Evolutionary conservation across 83 land plant genomes (phyloP).

Genomic region (Picea abies): DNA sequence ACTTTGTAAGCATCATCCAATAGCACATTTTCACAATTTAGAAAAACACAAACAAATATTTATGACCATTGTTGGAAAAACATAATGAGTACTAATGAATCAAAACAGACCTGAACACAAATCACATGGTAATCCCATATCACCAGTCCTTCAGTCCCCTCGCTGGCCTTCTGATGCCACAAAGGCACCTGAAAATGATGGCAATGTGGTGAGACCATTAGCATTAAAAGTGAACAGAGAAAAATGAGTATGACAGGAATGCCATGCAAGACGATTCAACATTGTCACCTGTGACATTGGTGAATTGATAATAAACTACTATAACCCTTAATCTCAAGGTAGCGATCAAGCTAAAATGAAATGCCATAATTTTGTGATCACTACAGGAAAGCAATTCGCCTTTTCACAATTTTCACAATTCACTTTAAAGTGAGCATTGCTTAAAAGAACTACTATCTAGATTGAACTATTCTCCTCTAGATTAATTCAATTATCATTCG

Average conservation of each 20-base stretch:
- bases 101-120: constrained; percentile 75
- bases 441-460: neutral
- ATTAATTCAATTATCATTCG: no score
- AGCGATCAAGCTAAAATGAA: neutral
- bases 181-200: constrained; percentile 66
- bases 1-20: neutral
- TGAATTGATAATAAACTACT: no score
- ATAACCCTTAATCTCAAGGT: neutral
- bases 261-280: neutral
- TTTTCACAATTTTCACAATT: neutral
- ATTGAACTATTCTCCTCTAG: no score
- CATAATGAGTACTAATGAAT: neutral
- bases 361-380: neutral
- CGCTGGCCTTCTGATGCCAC: constrained; percentile 88
- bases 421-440: neutral
- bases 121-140: constrained; percentile 99
- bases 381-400: neutral
- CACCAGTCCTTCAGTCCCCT: constrained; percentile 59
- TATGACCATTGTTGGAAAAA: neutral
- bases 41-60: neutral
- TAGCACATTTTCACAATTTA: neutral
- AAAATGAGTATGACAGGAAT: neutral
- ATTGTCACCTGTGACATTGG: neutral
- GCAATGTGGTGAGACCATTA: neutral
- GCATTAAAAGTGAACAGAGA: neutral